Base-by-base conservation (phyloP, 1,284 basidiomycete species). In the Leccinum variabile region DNA sequence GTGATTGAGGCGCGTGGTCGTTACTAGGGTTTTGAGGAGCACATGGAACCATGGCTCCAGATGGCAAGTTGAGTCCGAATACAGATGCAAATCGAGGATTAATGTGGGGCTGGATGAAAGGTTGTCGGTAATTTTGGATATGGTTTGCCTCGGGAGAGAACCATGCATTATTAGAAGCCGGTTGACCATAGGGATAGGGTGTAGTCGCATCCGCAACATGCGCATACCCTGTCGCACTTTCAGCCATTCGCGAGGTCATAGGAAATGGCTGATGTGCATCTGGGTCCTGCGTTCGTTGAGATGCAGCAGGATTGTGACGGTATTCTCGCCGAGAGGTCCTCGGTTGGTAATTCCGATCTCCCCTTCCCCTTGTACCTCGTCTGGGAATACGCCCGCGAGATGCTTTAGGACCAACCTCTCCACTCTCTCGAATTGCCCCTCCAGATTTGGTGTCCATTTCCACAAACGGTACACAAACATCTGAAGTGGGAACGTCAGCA, bases 71-170 rank as follows among this genome's bases (percentile, higher is more conserved):
- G 59, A 85, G 72, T 28, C 83, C 86, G 67, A 88, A 84, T 37
- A 76, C 74, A 54, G 82, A 82, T 30, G 83, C 82, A 57, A 92
- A 92, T 13, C 86, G 81, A 13, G 91, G 91, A 72, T 92, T 91
- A 66, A 91, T 90, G 70, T 92, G 90, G n/a, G 91, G 90, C 67
- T 91, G 90, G 18, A 91, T 79, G 54, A 81, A 83, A 25, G 76
- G 72, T 59, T 79, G 77, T 56, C 78, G 76, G 56, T 78, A 76
- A 44, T 66, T 60, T 63, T 73, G 66, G 5, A 63, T 55, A 50
- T 49, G 57, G 32, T 49, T 61, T 32, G 49, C 30, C 37, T 57
- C 63, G 1, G 63, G 62, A 60, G 63, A 65, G 59, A 69, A 53
- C 67, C 66, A 72, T 56, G 66, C 30, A 53, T 59, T 28, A 3